These are phyloP conservation scores for Aspergillus jensenii DNA, from an alignment of 2,329 filamentous ascomycete genomes.

Conservation along the genomic window DNA sequence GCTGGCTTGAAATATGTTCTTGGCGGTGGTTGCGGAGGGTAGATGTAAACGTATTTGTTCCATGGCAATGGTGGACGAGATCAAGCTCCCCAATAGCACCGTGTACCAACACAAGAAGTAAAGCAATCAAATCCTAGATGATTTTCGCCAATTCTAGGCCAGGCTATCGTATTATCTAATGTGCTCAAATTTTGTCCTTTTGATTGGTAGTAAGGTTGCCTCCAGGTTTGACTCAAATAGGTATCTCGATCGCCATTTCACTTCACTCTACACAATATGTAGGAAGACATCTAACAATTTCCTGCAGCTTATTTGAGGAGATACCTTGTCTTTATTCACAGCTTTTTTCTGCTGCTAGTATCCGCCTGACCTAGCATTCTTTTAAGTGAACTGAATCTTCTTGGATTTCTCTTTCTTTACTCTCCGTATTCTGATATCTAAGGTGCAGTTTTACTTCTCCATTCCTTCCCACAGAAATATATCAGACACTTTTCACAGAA, in stretches of 20 bases:
- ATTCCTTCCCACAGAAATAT: background rate
- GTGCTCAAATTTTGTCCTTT: background rate
- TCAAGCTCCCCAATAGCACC: background rate
- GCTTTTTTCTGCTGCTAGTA: background rate
- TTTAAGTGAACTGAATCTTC: background rate
- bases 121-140: background rate
- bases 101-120: background rate
- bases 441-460: background rate
- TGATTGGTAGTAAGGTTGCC: background rate
- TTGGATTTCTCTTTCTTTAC: background rate
- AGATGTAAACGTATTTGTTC: background rate
- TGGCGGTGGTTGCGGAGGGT: constrained; percentile 7
- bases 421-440: background rate
- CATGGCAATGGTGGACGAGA: background rate
- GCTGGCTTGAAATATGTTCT: background rate
- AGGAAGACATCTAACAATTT: no score
- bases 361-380: background rate
- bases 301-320: no score
- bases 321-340: background rate
- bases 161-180: background rate
- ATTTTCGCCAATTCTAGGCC: background rate
- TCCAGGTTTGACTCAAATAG: background rate
- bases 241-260: background rate
- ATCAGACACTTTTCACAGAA: background rate
- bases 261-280: background rate